Base-by-base conservation (phyloP, 352 stramenopile species). In the Phytophthora rubi region DNA sequence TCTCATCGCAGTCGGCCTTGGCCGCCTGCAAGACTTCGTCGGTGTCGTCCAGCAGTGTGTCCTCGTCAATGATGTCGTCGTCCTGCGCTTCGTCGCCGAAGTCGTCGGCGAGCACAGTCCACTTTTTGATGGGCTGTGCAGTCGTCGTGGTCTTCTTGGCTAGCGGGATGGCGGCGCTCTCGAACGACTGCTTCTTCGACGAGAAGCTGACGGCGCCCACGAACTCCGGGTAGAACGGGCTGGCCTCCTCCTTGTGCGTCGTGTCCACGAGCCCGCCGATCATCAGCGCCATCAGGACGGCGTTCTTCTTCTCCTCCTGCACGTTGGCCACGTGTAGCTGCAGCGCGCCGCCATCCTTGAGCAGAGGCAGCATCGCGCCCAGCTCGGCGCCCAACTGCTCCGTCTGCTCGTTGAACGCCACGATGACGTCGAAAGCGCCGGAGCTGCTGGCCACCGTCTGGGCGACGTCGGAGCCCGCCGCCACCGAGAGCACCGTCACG, bases 61-160 rank as follows among this genome's bases (percentile, higher is more conserved):
- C 85, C 64, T 97, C 89, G 45, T 96, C 89, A 33, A 95, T 91
- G 32, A 95, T 88, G 47, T 92, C 82, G 49, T 90, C 80, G n/a
- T 80, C 76, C 62, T 83, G 65, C n/a, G 77, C 71, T 7, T 90
- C 80, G 47, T 81, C 83, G 16, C 53, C 75, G 63, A 86, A 83
- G 47, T 90, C 85, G 59, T 93, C 87, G 6, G 86, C 82, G 26
- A 91, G 45, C 39, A 92, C 77, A 0, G 76, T 93, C 83, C 85
- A 95, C 72, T 91, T 91, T 65, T 87, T 88, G 15, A 83, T 55
- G 1, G 72, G 74, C 58, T 77, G 65, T 1, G 70, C 54, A 5
- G 71, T 70, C 18, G 69, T 68, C 7, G 73, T 58, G 35, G 68
- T 62, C 65, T 82, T 83, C 52, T 79, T 87, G 21, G 73, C 78